phyloP scores from a whole-genome alignment of 2,329 filamentous ascomycete species.

The Colletotrichum tropicicola region DNA sequence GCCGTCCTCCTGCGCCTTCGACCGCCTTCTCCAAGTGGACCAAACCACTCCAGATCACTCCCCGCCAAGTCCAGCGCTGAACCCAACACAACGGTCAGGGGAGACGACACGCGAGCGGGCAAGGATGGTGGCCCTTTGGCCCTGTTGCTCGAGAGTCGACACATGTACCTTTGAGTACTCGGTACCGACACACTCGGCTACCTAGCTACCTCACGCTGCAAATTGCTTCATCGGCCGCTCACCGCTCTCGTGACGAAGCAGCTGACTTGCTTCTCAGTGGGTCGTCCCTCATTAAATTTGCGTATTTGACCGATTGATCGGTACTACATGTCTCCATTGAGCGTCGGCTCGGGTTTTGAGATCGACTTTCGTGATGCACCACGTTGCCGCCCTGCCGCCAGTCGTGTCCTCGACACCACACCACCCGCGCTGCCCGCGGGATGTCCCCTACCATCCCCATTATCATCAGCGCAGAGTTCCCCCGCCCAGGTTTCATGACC shows the following conservation, averaged over 20 bases:
- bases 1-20: slow-evolving; percentile 1
- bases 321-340: slow-evolving; percentile 5
- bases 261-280: slow-evolving; percentile 24
- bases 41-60: slow-evolving; percentile 20
- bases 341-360: slow-evolving; percentile 13
- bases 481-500: too few species aligned
- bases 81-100: slow-evolving; percentile 26
- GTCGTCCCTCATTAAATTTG: neutral
- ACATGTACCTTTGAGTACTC: slow-evolving; percentile 1
- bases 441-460: too few species aligned
- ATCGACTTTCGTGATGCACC: neutral
- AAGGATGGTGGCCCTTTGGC: slow-evolving; percentile 11
- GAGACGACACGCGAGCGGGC: slow-evolving; percentile 24
- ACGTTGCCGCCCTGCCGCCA: neutral
- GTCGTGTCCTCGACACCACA: too few species aligned
- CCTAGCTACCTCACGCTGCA: too few species aligned
- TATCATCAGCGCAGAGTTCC: too few species aligned
- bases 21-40: slow-evolving; percentile 24
- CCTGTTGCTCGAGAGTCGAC: neutral
- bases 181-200: slow-evolving; percentile 6
- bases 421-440: too few species aligned
- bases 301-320: neutral
- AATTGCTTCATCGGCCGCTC: neutral
- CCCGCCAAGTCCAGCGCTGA: slow-evolving; percentile 22
- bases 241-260: slow-evolving; percentile 27